phyloP scores from a whole-genome alignment of 2,329 filamentous ascomycete species.

The Aspergillus uvarum region DNA sequence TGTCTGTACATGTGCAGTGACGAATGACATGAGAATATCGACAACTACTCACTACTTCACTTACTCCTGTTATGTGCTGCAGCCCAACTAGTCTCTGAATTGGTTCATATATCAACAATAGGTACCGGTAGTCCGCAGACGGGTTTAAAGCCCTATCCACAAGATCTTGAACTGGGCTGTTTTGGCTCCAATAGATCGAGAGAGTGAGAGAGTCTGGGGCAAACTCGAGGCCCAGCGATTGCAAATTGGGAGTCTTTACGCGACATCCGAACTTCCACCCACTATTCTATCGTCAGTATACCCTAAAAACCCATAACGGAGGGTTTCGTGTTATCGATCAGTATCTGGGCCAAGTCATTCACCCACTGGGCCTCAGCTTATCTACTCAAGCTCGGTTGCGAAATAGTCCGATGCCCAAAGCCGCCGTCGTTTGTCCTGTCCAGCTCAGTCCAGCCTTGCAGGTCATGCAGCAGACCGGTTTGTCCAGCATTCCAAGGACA shows the following conservation, averaged over 20 bases:
- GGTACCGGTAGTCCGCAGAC: neutral
- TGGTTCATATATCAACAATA: neutral
- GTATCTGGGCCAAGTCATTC: neutral
- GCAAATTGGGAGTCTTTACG: neutral
- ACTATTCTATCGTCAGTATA: neutral
- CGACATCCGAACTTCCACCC: neutral
- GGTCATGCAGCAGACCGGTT: neutral
- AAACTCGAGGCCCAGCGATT: neutral
- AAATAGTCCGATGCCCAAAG: neutral
- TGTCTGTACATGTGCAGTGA: neutral
- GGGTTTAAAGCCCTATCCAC: neutral
- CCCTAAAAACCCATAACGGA: neutral
- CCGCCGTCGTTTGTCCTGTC: too few relatives aligned
- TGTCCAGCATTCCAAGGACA: neutral
- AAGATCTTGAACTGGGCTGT: neutral
- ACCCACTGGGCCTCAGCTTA: neutral
- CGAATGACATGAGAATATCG: neutral
- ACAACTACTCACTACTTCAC: neutral
- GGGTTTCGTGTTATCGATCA: neutral
- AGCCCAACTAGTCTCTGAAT: neutral
- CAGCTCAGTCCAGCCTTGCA: neutral
- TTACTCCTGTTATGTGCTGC: neutral
- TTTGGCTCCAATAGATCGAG: too few relatives aligned
- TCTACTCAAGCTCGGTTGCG: neutral
- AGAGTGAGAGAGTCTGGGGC: neutral